Evolutionary conservation across 1,139 yeast species (phyloP).

Genomic region (Meyerozyma athensensis): DNA sequence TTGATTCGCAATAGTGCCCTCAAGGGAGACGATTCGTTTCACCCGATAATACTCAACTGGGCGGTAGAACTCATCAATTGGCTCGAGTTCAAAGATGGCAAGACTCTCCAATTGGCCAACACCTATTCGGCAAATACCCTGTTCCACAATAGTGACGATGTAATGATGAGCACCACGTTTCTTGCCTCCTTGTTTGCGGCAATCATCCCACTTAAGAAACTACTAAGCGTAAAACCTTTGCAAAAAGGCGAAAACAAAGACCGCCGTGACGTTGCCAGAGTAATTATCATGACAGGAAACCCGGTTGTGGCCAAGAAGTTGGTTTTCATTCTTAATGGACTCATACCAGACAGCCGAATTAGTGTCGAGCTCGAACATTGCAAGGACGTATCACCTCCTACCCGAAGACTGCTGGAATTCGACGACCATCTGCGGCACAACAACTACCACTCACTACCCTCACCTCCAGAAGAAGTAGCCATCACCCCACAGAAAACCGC

Average conservation of each 20-base stretch:
- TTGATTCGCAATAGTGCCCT: constrained; percentile 15
- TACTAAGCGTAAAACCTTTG: constrained; percentile 33
- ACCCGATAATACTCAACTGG: constrained; percentile 41
- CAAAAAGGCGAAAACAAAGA: constrained; percentile 11
- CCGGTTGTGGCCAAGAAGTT: constrained; percentile 59
- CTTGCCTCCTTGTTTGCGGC: constrained; percentile 45
- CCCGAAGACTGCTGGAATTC: too few relatives aligned
- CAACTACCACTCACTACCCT: neutral
- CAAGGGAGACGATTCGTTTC: neutral
- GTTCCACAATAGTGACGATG: constrained; percentile 5
- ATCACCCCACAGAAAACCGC: constrained; percentile 4
- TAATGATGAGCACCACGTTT: constrained; percentile 23
- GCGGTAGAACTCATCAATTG: constrained; percentile 54
- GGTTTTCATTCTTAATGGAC: constrained; percentile 49
- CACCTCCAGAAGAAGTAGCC: neutral
- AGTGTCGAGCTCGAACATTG: neutral
- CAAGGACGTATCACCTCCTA: constrained; percentile 3
- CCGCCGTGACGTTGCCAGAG: constrained; percentile 35
- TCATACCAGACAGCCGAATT: constrained; percentile 24
- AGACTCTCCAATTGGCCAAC: constrained; percentile 13
- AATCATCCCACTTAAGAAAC: constrained; percentile 33
- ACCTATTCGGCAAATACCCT: constrained; percentile 5
- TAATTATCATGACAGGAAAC: constrained; percentile 56
- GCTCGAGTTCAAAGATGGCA: constrained; percentile 59
- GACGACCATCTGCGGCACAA: neutral